Percentiles rank a stretch among this genome's conserved stretches.
These are phyloP conservation scores for Pseudogymnoascus destructans DNA, from an alignment of 2,329 filamentous ascomycete species.

Conservation along the genomic window DNA sequence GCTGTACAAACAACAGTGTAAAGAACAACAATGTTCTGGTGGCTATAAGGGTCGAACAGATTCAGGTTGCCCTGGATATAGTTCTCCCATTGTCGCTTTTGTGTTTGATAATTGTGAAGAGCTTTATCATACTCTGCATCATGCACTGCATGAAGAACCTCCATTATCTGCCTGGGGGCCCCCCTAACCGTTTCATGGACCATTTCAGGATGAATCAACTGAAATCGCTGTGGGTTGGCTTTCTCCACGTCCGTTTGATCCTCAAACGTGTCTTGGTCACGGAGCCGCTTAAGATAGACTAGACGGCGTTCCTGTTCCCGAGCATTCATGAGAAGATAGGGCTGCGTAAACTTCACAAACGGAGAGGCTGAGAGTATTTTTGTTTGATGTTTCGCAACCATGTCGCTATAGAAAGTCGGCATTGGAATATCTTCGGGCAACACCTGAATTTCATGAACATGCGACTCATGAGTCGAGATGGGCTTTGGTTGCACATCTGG, in stretches of 20 bases:
- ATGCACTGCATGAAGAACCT: constrained; percentile 87
- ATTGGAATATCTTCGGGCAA: constrained; percentile 68
- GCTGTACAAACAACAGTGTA: constrained; percentile 89
- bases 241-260: constrained; percentile 47
- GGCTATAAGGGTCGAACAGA: constrained; percentile 86
- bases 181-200: constrained; percentile 71
- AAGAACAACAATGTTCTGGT: constrained; percentile 90
- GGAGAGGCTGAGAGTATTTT: constrained; percentile 90
- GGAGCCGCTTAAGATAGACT: constrained; percentile 66
- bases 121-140: constrained; percentile 96
- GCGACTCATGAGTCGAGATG: constrained; percentile 27
- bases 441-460: constrained; percentile 32
- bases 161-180: constrained; percentile 75
- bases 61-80: constrained; percentile 81
- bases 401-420: constrained; percentile 87
- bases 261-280: constrained; percentile 58
- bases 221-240: constrained; percentile 57
- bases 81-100: constrained; percentile 91
- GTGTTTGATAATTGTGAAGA: constrained; percentile 82
- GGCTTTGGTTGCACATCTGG: constrained; percentile 16
- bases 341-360: constrained; percentile 89
- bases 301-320: constrained; percentile 81
- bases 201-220: constrained; percentile 91
- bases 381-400: constrained; percentile 85
- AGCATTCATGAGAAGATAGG: constrained; percentile 82